phyloP scores from a whole-genome alignment of 2,329 filamentous ascomycete species.

The Claviceps sp. region DNA sequence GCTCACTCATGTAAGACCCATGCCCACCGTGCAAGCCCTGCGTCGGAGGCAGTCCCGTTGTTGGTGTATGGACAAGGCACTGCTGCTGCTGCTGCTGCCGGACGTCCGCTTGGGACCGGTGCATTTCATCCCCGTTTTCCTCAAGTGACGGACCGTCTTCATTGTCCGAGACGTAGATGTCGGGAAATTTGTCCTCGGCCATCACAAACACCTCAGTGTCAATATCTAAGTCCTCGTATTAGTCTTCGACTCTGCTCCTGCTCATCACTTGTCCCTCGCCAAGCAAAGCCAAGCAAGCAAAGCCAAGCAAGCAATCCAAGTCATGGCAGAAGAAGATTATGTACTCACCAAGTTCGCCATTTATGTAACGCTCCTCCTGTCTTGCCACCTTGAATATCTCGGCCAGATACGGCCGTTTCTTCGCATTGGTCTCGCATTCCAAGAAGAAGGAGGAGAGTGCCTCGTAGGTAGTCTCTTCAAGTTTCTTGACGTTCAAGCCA shows the following conservation, averaged over 20 bases:
- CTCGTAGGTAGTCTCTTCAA: conserved; percentile 46
- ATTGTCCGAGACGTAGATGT: conserved; percentile 33
- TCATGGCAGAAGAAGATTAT: neutral
- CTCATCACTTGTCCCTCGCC: neutral
- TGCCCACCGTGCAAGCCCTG: conserved; percentile 18
- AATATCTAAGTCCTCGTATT: conserved; percentile 1
- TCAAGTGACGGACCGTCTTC: conserved; percentile 28
- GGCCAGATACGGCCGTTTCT: conserved; percentile 41
- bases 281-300: neutral
- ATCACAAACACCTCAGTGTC: conserved; percentile 34
- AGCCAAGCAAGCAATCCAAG: neutral
- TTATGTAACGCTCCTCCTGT: conserved; percentile 40
- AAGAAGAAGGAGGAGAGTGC: conserved; percentile 44
- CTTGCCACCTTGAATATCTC: conserved; percentile 50
- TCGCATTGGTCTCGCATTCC: conserved; percentile 40
- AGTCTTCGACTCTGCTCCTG: neutral
- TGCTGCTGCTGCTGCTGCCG: conserved; percentile 18
- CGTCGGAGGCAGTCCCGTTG: conserved; percentile 23
- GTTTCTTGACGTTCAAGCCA: conserved; percentile 37
- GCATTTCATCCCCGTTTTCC: conserved; percentile 28
- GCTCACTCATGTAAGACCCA: conserved; percentile 26
- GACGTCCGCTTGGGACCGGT: conserved; percentile 19
- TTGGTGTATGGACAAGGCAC: conserved; percentile 21
- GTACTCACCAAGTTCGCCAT: conserved; percentile 42
- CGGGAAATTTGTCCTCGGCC: conserved; percentile 36